A percentile compares a stretch with the other conserved stretches of the same genome.
Conservation (phyloP, 2,329 filamentous ascomycete species). For the Monosporascus sp. region DNA sequence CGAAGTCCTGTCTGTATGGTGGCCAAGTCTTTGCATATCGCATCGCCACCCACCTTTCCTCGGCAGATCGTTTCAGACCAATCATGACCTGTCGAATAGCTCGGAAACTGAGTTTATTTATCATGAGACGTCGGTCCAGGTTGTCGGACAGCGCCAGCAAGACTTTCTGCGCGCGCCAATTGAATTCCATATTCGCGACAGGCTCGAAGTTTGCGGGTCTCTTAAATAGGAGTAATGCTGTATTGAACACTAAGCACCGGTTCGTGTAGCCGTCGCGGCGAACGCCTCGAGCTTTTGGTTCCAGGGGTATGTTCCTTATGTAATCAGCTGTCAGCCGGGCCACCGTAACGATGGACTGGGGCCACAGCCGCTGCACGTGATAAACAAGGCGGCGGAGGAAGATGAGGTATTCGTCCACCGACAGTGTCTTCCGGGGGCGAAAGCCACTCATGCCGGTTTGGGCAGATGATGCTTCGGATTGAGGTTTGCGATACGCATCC, state of each 20-base stretch:
- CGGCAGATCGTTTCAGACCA: conserved; percentile 46
- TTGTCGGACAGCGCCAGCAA: conserved; percentile 47
- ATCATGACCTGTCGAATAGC: conserved; percentile 50
- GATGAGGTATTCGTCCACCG: conserved; percentile 15
- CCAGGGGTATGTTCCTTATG: conserved; percentile 20
- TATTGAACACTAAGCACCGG: conserved; percentile 36
- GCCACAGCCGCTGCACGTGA: conserved; percentile 21
- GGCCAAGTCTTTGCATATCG: conserved; percentile 53
- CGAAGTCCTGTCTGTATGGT: conserved; percentile 51
- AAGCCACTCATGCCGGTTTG: background rate
- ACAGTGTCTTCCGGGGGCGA: conserved; percentile 6
- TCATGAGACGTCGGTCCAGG: conserved; percentile 43
- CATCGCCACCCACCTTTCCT: conserved; percentile 42
- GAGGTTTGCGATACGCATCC: background rate
- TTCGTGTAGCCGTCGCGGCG: conserved; percentile 16
- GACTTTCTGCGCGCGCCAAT: conserved; percentile 53
- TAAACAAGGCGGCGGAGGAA: conserved; percentile 19
- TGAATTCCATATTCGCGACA: conserved; percentile 36
- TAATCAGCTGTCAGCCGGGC: conserved; percentile 25
- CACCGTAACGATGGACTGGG: conserved; percentile 23
- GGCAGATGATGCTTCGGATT: conserved; percentile 4
- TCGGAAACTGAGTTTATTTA: conserved; percentile 46
- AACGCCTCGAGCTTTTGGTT: conserved; percentile 2
- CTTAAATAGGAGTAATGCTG: conserved; percentile 32
- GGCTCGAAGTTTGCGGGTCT: conserved; percentile 28